phyloP scores from a whole-genome alignment of 1,139 yeast genomes.

The Blastobotrys aristatus region DNA sequence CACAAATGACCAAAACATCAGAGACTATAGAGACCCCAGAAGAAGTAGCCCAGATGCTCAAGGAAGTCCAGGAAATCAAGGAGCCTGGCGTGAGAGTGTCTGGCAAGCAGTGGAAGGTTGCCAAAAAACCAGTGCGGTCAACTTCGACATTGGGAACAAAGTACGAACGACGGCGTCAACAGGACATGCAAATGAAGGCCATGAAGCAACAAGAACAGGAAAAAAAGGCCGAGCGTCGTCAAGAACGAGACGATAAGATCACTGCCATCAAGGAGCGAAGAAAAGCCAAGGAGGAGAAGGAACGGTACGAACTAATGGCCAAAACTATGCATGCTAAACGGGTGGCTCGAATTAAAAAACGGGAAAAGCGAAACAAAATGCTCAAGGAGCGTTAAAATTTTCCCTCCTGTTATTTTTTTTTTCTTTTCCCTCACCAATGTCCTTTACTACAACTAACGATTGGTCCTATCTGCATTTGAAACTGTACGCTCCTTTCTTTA shows the following conservation, averaged over 20 bases:
- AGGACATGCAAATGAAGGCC: constrained; percentile 28
- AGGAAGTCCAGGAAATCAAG: background rate
- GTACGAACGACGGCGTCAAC: constrained; percentile 35
- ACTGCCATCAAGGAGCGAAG: constrained; percentile 34
- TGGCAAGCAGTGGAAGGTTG: constrained; percentile 36
- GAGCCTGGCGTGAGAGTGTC: constrained; percentile 19
- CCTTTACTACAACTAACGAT: constrained; percentile 22
- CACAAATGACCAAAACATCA: background rate
- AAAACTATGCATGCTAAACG: constrained; percentile 40
- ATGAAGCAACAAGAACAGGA: constrained; percentile 36
- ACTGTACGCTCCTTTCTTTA: constrained; percentile 37
- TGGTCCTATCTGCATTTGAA: constrained; percentile 38
- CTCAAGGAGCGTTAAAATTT: constrained; percentile 37
- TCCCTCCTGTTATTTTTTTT: background rate
- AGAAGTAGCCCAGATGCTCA: background rate
- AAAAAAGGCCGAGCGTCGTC: constrained; percentile 37
- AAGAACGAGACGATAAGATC: constrained; percentile 29
- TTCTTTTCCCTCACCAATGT: background rate
- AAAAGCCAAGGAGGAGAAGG: constrained; percentile 39
- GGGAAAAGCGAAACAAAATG: constrained; percentile 42
- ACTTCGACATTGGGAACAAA: constrained; percentile 26
- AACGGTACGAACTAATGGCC: constrained; percentile 38
- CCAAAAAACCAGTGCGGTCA: constrained; percentile 32
- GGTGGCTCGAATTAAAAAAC: constrained; percentile 37
- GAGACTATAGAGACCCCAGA: background rate